Evolutionary conservation across 2,329 filamentous ascomycete species (phyloP).

Genomic region (Hirsutella minnesotensis): DNA sequence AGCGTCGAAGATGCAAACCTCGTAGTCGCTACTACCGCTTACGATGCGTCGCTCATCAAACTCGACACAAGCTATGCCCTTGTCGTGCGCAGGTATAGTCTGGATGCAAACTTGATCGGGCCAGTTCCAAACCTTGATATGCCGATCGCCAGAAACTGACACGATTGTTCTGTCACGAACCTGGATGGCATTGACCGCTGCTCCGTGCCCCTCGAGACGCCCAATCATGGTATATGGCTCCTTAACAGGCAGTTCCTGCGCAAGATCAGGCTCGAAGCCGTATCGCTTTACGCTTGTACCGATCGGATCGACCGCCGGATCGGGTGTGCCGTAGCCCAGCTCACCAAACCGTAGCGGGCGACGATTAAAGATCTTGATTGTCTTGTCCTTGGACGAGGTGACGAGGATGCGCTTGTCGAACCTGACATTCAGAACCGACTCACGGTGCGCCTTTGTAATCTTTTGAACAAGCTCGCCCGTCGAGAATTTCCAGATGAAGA

Average conservation of each 20-base stretch:
- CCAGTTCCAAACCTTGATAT: conserved; percentile 93
- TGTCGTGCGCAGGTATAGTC: conserved; percentile 77
- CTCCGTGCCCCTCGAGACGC: conserved; percentile 69
- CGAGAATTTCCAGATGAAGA: conserved; percentile 89
- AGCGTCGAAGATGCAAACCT: conserved; percentile 89
- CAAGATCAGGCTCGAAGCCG: conserved; percentile 36
- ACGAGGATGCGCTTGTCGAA: conserved; percentile 88
- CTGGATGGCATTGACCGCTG: conserved; percentile 93
- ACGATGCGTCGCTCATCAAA: conserved; percentile 90
- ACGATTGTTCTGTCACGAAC: conserved; percentile 78
- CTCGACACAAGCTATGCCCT: conserved; percentile 95
- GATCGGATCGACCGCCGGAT: conserved; percentile 36
- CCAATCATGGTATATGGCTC: conserved; percentile 68
- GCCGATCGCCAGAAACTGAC: conserved; percentile 85
- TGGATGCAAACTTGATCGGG: conserved; percentile 62
- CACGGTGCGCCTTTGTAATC: conserved; percentile 65
- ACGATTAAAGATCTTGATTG: conserved; percentile 93
- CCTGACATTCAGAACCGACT: conserved; percentile 86
- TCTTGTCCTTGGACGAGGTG: conserved; percentile 94
- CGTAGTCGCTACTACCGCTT: conserved; percentile 90
- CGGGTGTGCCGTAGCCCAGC: conserved; percentile 35
- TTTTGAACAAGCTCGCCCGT: conserved; percentile 74
- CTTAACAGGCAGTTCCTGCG: conserved; percentile 35
- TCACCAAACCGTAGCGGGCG: conserved; percentile 50
- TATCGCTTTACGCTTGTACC: conserved; percentile 40